These are phyloP conservation scores for Alliaria petiolata DNA, from an alignment of 345 rosid genomes.

Conservation along the genomic window DNA sequence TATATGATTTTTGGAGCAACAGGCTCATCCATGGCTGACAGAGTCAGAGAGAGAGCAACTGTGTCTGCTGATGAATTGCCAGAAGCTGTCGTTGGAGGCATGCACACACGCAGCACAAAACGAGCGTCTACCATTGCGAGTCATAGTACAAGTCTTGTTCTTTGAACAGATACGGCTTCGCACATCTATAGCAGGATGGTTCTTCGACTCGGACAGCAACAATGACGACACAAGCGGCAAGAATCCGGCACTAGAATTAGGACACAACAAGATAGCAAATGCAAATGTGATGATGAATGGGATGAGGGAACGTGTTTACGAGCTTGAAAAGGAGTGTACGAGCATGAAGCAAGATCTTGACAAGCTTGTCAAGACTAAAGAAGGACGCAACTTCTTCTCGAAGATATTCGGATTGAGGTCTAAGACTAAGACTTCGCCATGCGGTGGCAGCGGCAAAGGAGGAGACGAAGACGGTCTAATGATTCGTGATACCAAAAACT, in stretches of 20 bases:
- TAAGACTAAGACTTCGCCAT: conserved; percentile 37
- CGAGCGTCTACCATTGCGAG: conserved; percentile 84
- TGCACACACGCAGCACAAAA: conserved; percentile 93
- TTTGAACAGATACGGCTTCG: conserved; percentile 86
- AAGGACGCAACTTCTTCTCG: conserved; percentile 55
- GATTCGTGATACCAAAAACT: conserved; percentile 20
- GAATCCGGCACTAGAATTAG: conserved; percentile 37
- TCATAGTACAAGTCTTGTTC: conserved; percentile 85
- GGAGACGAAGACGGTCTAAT: conserved; percentile 2
- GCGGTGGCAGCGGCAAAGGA: neutral
- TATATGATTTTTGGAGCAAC: conserved; percentile 9
- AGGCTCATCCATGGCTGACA: conserved; percentile 93
- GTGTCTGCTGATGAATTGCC: conserved; percentile 78
- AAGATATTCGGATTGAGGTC: conserved; percentile 42
- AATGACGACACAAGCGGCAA: conserved; percentile 43
- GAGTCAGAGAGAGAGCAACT: conserved; percentile 76
- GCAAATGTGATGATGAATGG: conserved; percentile 38
- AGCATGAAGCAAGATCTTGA: conserved; percentile 77
- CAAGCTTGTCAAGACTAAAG: conserved; percentile 62
- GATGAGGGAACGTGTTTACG: conserved; percentile 63
- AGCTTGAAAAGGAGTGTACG: conserved; percentile 76
- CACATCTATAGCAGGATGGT: conserved; percentile 69
- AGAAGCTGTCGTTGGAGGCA: conserved; percentile 88
- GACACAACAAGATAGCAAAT: conserved; percentile 28
- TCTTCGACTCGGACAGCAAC: conserved; percentile 56